Conservation (phyloP, 345 rosid species). For the Acer saccharum region DNA sequence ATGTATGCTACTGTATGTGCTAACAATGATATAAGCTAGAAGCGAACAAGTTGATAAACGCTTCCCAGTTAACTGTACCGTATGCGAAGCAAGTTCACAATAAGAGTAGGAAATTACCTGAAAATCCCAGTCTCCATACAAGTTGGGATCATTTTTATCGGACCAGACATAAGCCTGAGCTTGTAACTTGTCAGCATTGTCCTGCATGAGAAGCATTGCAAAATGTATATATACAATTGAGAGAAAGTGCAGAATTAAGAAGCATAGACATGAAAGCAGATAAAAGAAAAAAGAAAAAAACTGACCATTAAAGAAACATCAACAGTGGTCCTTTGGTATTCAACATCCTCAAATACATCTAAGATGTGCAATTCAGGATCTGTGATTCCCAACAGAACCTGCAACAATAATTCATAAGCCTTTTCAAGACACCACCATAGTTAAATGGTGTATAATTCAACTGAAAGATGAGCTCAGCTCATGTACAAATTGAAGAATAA, state of each 20-base stretch:
- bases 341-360: conserved; percentile 80
- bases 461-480: too few relatives aligned
- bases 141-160: conserved; percentile 61
- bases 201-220: conserved; percentile 46
- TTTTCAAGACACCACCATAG: too few relatives aligned
- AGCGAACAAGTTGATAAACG: background rate
- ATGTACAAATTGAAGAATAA: background rate
- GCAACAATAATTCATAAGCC: background rate
- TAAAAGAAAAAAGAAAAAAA: background rate
- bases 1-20: too few relatives aligned
- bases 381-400: conserved; percentile 75
- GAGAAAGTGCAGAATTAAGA: background rate
- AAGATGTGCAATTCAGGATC: conserved; percentile 58
- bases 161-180: conserved; percentile 75
- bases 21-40: background rate
- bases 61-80: background rate
- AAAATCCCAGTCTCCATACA: conserved; percentile 87
- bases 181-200: conserved; percentile 46
- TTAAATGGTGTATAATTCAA: too few relatives aligned
- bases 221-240: background rate
- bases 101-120: conserved; percentile 50
- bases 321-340: conserved; percentile 62
- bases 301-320: conserved; percentile 57
- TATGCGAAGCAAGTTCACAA: background rate
- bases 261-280: background rate